Evolutionary conservation across 2,329 filamentous ascomycete genomes (phyloP), one percentile per base, ranked within the genome.

Genomic region (Alternaria gaisen): DNA sequence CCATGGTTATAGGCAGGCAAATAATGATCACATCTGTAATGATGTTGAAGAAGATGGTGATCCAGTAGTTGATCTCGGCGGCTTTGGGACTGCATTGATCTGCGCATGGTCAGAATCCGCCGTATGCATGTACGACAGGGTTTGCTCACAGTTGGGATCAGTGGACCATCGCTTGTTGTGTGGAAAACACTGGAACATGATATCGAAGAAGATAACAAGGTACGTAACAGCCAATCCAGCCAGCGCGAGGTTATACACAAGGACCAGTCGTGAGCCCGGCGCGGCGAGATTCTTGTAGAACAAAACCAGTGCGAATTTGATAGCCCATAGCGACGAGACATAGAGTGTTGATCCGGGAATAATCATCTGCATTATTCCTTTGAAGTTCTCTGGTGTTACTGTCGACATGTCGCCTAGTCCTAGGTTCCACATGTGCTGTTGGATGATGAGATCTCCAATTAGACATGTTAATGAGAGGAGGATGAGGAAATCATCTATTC

Each of bases 211-310:
- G 26, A 80, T 79, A 12, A 72, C 56, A 0, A 72, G 61, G 67
- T 72, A 81, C 0, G 73, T 75, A 1, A 68, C 64, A 0, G 53
- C 66, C 30, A 81, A 52, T 3, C 77, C 61, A 2, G 69, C 75
- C 1, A 81, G 68, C 0, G 77, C 67, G 26, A 77, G 48, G 34
- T 80, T 81, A 68, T 81, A 81, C 0, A 81, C 63, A 5, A 68
- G 67, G 52, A 80, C 75, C 1, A 81, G 56, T 10, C 63, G 74
- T 1, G 79, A 77, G 26, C 77, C 76, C 1, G 72, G 75, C 0
- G 71, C 76, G 3, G 80, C 77, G 18, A 81, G 74, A 36, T 72
- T 73, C 38, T 81, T 81, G 70, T 81, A 81, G 56, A 81, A 81
- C 1, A 81, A 43, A 8, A 81, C 79, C 4, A 81, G 67, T 5